These are phyloP conservation scores for Suhomyces prunicola DNA, from an alignment of 805 yeast genomes.

Conservation along the genomic window DNA sequence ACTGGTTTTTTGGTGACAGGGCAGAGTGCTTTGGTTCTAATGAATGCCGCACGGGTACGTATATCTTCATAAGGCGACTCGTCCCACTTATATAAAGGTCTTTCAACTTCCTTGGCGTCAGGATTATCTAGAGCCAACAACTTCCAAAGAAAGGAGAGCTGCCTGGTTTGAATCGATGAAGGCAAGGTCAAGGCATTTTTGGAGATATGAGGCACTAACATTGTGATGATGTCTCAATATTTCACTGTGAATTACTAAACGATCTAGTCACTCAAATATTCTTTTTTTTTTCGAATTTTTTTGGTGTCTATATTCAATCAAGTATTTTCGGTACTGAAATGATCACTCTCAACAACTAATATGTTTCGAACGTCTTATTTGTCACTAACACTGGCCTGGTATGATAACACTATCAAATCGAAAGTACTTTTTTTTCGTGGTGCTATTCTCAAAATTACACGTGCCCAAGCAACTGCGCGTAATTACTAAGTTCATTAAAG, in stretches of 20 bases:
- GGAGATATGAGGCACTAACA: constrained; percentile 5
- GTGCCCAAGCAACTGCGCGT: background rate
- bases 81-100: constrained; percentile 70
- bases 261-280: background rate
- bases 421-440: background rate
- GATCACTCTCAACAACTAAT: background rate
- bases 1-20: constrained; percentile 84
- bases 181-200: background rate
- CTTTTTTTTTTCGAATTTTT: background rate
- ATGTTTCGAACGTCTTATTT: background rate
- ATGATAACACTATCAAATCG: background rate
- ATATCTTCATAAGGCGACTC: constrained; percentile 85
- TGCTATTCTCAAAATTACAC: background rate
- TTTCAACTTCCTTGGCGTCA: constrained; percentile 25
- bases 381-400: background rate
- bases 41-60: constrained; percentile 87
- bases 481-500: constrained; percentile 2
- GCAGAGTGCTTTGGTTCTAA: constrained; percentile 82
- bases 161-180: constrained; percentile 11
- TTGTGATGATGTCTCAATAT: constrained; percentile 1
- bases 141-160: constrained; percentile 38
- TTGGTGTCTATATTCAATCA: background rate
- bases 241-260: background rate
- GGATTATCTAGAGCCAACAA: constrained; percentile 35
- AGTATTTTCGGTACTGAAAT: background rate